phyloP scores from a whole-genome alignment of 371 early-diverging fungal genomes.

The Syncephalastrum monosporum region DNA sequence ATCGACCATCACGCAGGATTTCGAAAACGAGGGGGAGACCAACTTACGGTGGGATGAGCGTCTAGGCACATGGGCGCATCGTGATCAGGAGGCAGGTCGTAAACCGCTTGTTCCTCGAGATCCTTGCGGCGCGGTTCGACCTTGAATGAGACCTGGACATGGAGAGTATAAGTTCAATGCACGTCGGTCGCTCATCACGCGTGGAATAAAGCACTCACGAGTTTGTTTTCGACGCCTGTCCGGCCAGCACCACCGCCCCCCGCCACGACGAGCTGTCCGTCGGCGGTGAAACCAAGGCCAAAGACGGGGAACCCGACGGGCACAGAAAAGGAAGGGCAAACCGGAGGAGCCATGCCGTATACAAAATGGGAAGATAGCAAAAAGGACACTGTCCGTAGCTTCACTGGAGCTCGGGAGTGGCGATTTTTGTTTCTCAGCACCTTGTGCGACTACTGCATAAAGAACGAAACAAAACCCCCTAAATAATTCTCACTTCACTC shows the following conservation, averaged over 20 bases:
- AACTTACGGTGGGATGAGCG: slow-evolving; percentile 59
- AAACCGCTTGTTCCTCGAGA: slow-evolving; percentile 47
- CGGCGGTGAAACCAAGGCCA: slow-evolving; percentile 58
- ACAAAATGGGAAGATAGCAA: background rate
- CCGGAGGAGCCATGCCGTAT: slow-evolving; percentile 2
- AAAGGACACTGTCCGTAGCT: background rate
- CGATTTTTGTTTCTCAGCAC: background rate
- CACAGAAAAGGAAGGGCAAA: slow-evolving; percentile 40
- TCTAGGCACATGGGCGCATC: slow-evolving; percentile 76
- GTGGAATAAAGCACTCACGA: slow-evolving; percentile 45
- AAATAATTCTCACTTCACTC: too few relatives aligned
- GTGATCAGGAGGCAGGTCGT: slow-evolving; percentile 55
- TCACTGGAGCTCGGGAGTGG: too few relatives aligned
- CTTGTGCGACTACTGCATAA: slow-evolving; percentile 6
- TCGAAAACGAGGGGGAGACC: background rate
- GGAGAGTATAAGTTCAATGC: background rate
- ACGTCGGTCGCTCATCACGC: background rate
- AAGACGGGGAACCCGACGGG: slow-evolving; percentile 64
- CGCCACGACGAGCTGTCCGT: slow-evolving; percentile 59
- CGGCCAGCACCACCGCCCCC: slow-evolving; percentile 75
- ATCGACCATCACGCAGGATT: too few relatives aligned
- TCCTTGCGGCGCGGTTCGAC: slow-evolving; percentile 51
- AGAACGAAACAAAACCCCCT: background rate
- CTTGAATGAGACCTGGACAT: slow-evolving; percentile 50
- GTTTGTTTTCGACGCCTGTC: slow-evolving; percentile 70